Conservation (phyloP, 2,329 filamentous ascomycete genomes). For the Pyrenochaeta sp. region DNA sequence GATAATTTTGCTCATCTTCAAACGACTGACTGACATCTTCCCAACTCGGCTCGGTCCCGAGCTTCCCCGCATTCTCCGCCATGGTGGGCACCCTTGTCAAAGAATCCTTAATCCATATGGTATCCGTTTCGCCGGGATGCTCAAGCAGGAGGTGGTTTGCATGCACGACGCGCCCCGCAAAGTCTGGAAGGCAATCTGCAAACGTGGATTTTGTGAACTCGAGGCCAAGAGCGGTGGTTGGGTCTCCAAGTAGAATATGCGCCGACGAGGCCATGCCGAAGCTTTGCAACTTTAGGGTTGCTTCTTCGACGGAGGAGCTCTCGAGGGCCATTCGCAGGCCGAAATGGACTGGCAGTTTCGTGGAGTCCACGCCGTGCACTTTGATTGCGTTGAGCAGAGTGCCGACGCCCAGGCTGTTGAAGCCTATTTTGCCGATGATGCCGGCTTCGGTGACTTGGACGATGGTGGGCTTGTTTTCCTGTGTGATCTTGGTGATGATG, state of each 20-base stretch:
- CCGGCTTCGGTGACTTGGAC: slow-evolving; percentile 67
- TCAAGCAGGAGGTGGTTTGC: slow-evolving; percentile 53
- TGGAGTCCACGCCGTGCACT: slow-evolving; percentile 61
- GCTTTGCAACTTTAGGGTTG: slow-evolving; percentile 54
- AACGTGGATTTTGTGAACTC: slow-evolving; percentile 55
- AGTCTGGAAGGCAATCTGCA: slow-evolving; percentile 45
- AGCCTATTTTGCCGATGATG: slow-evolving; percentile 70
- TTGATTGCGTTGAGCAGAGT: slow-evolving; percentile 69
- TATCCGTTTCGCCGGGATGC: slow-evolving; percentile 51
- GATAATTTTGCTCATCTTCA: slow-evolving; percentile 51
- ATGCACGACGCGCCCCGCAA: slow-evolving; percentile 48
- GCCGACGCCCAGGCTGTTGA: slow-evolving; percentile 66
- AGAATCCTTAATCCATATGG: slow-evolving; percentile 54
- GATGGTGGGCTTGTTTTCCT: slow-evolving; percentile 56
- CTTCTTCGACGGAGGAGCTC: slow-evolving; percentile 55
- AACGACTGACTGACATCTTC: slow-evolving; percentile 45
- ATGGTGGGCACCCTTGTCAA: slow-evolving; percentile 47
- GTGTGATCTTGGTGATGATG: slow-evolving; percentile 56
- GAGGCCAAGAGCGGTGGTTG: slow-evolving; percentile 55
- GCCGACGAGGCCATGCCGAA: slow-evolving; percentile 61
- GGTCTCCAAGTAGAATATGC: slow-evolving; percentile 63
- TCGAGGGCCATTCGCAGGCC: slow-evolving; percentile 65
- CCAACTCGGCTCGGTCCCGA: slow-evolving; percentile 33
- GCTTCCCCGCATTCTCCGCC: slow-evolving; percentile 32
- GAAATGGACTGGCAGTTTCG: slow-evolving; percentile 66